phyloP scores from a whole-genome alignment of 108 stramenopile genomes.

The Skeletonema potamos region DNA sequence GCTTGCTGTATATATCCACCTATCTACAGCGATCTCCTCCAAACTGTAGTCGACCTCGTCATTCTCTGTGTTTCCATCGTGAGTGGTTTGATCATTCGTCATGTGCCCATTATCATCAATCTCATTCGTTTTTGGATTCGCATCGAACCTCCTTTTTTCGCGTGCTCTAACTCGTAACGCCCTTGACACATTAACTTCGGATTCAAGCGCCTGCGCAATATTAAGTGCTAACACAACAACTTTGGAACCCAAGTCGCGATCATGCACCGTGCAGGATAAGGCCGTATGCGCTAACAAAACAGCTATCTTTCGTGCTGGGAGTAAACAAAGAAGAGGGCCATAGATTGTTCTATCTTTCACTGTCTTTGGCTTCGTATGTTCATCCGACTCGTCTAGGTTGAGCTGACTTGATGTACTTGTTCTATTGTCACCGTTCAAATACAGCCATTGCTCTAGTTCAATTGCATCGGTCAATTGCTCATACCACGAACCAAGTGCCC shows the following conservation, averaged over 20 bases:
- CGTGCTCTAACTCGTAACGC: constrained; percentile 55
- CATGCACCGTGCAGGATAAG: constrained; percentile 49
- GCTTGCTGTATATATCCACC: constrained; percentile 43
- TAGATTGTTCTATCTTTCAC: constrained; percentile 57
- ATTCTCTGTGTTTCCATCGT: constrained; percentile 26
- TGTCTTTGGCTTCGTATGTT: constrained; percentile 10
- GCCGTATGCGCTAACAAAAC: constrained; percentile 85
- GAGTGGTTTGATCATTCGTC: not conserved
- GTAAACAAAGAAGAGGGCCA: constrained; percentile 81
- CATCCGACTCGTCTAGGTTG: not conserved
- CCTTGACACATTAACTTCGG: constrained; percentile 83
- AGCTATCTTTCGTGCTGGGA: constrained; percentile 88
- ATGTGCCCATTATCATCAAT: not conserved
- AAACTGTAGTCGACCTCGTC: constrained; percentile 7
- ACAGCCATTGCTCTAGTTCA: constrained; percentile 67
- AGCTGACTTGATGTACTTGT: constrained; percentile 1
- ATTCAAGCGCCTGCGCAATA: constrained; percentile 77
- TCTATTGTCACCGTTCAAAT: constrained; percentile 44
- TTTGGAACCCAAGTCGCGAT: constrained; percentile 51
- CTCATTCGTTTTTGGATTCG: not conserved
- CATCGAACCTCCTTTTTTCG: constrained; percentile 1
- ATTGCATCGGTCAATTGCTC: constrained; percentile 66
- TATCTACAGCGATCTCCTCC: constrained; percentile 17
- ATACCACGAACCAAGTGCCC: constrained; percentile 77
- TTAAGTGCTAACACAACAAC: constrained; percentile 54